A percentile compares a stretch with the other conserved stretches of the same genome.
Evolutionary conservation across 129 eudicot species (phyloP).

Genomic region (Mikania micrantha): DNA sequence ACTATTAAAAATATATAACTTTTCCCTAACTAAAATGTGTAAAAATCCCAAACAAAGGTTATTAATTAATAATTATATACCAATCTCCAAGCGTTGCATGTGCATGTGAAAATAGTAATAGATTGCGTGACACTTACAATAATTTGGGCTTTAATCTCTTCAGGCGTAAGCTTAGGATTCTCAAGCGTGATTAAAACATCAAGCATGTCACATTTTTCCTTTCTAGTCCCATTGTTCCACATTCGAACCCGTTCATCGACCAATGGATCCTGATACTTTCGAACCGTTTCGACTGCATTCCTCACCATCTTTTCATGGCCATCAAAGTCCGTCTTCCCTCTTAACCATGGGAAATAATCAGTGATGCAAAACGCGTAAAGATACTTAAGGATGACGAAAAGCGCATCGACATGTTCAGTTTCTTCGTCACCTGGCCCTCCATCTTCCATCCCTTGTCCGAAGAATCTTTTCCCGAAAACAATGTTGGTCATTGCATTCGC

Average conservation of each 20-base stretch:
- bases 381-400: conserved; percentile 15
- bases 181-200: conserved; percentile 22
- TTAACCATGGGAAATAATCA: conserved; percentile 24
- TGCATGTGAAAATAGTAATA: not conserved
- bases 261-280: conserved; percentile 19
- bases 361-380: conserved; percentile 23
- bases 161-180: conserved; percentile 7
- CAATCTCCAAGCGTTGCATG: not conserved
- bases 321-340: conserved; percentile 23
- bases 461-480: conserved; percentile 20
- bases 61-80: too few species aligned
- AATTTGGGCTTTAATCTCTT: conserved; percentile 13
- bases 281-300: not conserved
- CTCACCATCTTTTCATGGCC: conserved; percentile 15
- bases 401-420: conserved; percentile 26
- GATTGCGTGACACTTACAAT: not conserved
- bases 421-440: conserved; percentile 42
- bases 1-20: too few species aligned
- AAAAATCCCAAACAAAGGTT: too few species aligned
- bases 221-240: conserved; percentile 14
- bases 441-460: conserved; percentile 30
- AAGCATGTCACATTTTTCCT: conserved; percentile 8
- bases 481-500: conserved; percentile 27
- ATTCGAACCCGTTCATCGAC: conserved; percentile 9
- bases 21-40: too few species aligned